Base-by-base conservation (phyloP, 495 filamentous ascomycete species). In the Cairneyella variabilis region DNA sequence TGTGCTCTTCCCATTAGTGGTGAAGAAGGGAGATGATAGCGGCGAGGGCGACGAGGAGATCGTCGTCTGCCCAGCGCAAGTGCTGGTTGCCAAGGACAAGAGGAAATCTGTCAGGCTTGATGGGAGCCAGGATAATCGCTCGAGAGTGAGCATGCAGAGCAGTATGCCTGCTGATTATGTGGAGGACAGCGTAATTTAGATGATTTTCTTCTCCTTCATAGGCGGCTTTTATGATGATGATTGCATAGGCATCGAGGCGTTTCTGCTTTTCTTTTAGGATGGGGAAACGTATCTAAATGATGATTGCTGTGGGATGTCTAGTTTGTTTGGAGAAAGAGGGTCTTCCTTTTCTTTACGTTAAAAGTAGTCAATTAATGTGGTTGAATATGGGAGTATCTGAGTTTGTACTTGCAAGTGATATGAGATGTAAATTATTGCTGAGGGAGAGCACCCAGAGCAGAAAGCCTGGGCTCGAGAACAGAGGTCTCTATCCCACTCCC, bases 1-100 rank as follows among this genome's bases (percentile, higher is more conserved):
- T 46, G 90, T 97, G 3, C 77, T 98, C 36, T 97, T 97, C 76
- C 93, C 93, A 6, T 75, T 96, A 10, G 91, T 98, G 11, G 86
- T 97, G 60, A 91, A 93, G 71, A 91, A 92, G 72, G 93, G 92
- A 43, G 88, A 95, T 64, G 91, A 96, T 62, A 68, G 70, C 12
- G 92, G 91, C 14, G 81, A 86, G 16, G 86, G 88, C 25, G 88
- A 95, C 26, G 88, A 95, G 45, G 90, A 97, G 74, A 87, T 92
- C 51, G 90, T 97, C 32, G 89, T 98, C 32, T 91, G 84, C 52
- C 91, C 91, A 7, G 93, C 95, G 16, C 90, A 97, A 67, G 95
- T 97, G 37, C 79, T 97, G 26, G 80, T 96, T n/a, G 71, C 69
- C 1, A 63, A 61, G 43, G 27, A 42, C 17, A 60, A 58, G 47